Evolutionary conservation across 1,284 basidiomycete species (phyloP).

Genomic region (Ustilago xerochloae): DNA sequence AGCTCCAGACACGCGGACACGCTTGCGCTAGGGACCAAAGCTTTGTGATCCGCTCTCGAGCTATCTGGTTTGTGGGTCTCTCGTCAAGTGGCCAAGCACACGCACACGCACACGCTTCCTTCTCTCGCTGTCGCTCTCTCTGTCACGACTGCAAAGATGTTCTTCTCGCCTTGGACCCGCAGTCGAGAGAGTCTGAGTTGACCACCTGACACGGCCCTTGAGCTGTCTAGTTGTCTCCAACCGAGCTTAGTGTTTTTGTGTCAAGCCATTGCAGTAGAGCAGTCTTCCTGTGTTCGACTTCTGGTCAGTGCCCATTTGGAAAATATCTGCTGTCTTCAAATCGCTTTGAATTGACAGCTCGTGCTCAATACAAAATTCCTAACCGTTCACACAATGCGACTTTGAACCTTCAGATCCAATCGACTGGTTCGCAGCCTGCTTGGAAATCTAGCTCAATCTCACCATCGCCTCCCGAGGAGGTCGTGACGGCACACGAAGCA

Average conservation of each 20-base stretch:
- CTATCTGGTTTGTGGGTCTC: too few species aligned
- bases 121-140: background rate
- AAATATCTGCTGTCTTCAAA: conserved; percentile 2
- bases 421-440: too few species aligned
- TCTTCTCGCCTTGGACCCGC: background rate
- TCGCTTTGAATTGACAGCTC: background rate
- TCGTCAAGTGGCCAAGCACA: too few species aligned
- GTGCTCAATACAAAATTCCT: background rate
- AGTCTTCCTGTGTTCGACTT: background rate
- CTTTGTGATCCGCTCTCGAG: too few species aligned
- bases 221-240: conserved; percentile 3
- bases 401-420: too few species aligned
- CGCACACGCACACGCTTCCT: background rate
- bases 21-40: too few species aligned
- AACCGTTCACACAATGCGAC: too few species aligned
- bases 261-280: background rate
- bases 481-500: too few species aligned
- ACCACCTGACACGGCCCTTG: conserved; percentile 16
- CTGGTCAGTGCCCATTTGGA: background rate
- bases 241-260: background rate
- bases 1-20: conserved; percentile 12
- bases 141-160: background rate
- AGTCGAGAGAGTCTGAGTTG: background rate
- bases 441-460: too few species aligned
- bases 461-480: too few species aligned